These are phyloP conservation scores for Neocatenulostroma microsporum DNA, from an alignment of 2,329 filamentous ascomycete species.

Conservation along the genomic window DNA sequence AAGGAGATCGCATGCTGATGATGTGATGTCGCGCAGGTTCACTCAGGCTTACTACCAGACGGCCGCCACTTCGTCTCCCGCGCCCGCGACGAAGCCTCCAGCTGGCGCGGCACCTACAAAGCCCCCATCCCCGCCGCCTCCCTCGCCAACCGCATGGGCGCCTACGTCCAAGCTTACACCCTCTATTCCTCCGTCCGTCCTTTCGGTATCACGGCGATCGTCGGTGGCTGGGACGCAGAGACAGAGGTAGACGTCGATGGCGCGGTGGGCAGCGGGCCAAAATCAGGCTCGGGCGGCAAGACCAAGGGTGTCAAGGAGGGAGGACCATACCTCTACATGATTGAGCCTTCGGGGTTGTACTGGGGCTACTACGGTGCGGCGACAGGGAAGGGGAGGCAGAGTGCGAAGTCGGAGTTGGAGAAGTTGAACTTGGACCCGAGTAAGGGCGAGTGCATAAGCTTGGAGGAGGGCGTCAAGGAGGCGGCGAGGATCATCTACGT, in stretches of 20 bases:
- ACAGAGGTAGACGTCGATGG: slow-evolving; percentile 79
- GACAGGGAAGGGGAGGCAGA: slow-evolving; percentile 92
- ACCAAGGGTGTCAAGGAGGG: slow-evolving; percentile 66
- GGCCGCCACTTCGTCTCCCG: slow-evolving; percentile 91
- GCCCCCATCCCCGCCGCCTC: slow-evolving; percentile 82
- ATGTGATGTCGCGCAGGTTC: slow-evolving; percentile 54
- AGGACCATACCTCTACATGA: slow-evolving; percentile 95
- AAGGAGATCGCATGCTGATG: background rate
- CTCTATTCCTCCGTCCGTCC: slow-evolving; percentile 94
- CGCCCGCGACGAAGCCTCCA: slow-evolving; percentile 84
- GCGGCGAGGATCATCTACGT: slow-evolving; percentile 95
- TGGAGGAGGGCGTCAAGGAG: slow-evolving; percentile 88
- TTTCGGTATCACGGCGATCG: slow-evolving; percentile 90
- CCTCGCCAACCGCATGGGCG: slow-evolving; percentile 85
- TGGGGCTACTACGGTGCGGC: slow-evolving; percentile 99
- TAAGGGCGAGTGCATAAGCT: slow-evolving; percentile 62
- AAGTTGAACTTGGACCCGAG: slow-evolving; percentile 69
- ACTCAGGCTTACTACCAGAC: slow-evolving; percentile 88
- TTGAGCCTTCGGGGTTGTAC: slow-evolving; percentile 92
- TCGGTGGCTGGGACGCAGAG: slow-evolving; percentile 90
- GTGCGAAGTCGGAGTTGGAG: slow-evolving; percentile 96
- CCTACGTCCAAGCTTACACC: slow-evolving; percentile 95
- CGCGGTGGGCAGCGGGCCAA: slow-evolving; percentile 76
- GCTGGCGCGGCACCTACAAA: slow-evolving; percentile 92
- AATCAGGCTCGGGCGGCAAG: slow-evolving; percentile 75